Base-by-base conservation (phyloP, 805 yeast genomes). In the Blastobotrys peoriensis region DNA sequence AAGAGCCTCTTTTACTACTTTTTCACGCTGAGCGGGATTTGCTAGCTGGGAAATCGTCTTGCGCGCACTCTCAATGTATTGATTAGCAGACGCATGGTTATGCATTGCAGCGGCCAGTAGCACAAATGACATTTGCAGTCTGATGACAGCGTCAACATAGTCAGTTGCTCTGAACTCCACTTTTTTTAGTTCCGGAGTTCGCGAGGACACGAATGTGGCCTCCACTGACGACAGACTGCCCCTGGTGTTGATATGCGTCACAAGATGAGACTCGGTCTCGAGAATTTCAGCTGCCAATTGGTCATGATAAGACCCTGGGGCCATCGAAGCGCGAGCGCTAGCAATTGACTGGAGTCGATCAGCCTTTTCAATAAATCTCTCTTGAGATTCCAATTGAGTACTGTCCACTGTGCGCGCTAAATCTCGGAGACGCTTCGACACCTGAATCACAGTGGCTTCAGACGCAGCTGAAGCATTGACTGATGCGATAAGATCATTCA, bases 401-500 rank as follows among this genome's bases (percentile, higher is more conserved):
- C 15, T 15, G 22, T 33, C 21, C 18, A 46, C 41, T 19, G 50
- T 40, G 16, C 43, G 38, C n/a, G 57, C 50, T 36, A 56, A 43
- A 22, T 44, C 37, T 16, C 27, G 28, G 16, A 55, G 38, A 17
- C 46, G 38, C 23, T 33, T 20, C n/a, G 50, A 28, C 9, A 55
- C 59, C 10, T 36, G 33, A 22, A 27, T 18, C 4, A 56, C 59
- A 6, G 58, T 49, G 16, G 36, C 44, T 13, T 47, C 52, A 25
- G 53, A 45, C 17, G 51, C 54, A 6, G 56, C 59, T 8, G 58
- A 46, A 10, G 59, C 54, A 42, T 57, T 57, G 38, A 49, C 48
- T 30, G 54, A 48, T 10, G 52, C 47, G 16, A 57, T 57, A 38
- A 57, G 51, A 25, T 56, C 61, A 40, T 57, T 57, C 39, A 57